phyloP scores from a whole-genome alignment of 169 alveolate species.

The Besnoitia besnoiti region DNA sequence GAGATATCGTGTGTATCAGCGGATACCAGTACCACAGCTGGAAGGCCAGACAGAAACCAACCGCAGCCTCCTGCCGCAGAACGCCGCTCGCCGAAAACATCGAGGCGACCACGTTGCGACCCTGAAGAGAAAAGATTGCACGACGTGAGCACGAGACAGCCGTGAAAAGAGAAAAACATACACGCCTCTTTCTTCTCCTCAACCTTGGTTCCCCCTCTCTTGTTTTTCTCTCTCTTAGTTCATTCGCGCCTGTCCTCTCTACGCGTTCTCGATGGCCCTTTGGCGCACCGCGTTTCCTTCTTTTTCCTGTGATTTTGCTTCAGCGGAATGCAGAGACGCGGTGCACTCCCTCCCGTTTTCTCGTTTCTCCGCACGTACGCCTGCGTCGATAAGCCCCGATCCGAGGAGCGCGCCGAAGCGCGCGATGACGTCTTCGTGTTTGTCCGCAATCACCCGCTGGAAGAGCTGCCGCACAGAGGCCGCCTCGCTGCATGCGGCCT shows the following conservation, averaged over 20 bases:
- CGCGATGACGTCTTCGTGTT: conserved; percentile 94
- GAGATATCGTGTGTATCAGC: conserved; percentile 89
- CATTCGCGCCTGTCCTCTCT: not conserved
- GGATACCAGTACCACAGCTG: conserved; percentile 99
- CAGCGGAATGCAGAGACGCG: conserved; percentile 8
- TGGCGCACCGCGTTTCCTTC: not conserved
- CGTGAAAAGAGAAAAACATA: not conserved
- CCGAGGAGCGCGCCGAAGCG: conserved; percentile 96
- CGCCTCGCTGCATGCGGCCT: conserved; percentile 52
- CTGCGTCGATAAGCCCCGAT: conserved; percentile 93
- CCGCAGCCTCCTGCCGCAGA: conserved; percentile 92
- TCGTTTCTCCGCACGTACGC: conserved; percentile 85
- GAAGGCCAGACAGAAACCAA: conserved; percentile 93
- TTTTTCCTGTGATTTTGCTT: conserved; percentile 64
- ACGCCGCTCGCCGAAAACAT: conserved; percentile 84
- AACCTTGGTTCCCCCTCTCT: not conserved
- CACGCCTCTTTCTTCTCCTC: not conserved
- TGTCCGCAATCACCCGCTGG: conserved; percentile 88
- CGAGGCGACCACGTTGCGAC: conserved; percentile 71
- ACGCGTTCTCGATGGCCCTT: not conserved
- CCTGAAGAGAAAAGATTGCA: conserved; percentile 48
- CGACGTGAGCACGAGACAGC: not conserved
- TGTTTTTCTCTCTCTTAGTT: not conserved
- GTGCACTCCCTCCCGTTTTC: not conserved
- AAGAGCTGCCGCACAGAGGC: conserved; percentile 84